Percentiles rank a stretch among this genome's conserved stretches.
These are phyloP conservation scores for Prunus fruticosa DNA, from an alignment of 306 rosid species.

Conservation along the genomic window DNA sequence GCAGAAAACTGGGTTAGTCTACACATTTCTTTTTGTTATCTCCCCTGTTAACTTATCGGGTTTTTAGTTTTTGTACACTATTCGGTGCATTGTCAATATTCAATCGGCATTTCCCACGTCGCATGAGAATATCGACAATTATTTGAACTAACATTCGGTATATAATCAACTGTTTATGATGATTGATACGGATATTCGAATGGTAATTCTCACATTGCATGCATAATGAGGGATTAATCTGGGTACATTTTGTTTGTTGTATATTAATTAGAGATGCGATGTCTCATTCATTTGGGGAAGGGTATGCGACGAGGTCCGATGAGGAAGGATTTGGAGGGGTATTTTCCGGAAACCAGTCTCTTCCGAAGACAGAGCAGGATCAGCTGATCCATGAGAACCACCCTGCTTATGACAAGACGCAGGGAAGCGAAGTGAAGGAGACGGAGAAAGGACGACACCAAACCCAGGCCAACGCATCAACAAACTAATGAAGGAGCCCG, in stretches of 20 bases:
- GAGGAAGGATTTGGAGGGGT: conserved; percentile 93
- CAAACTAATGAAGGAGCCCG: neutral
- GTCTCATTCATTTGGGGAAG: conserved; percentile 84
- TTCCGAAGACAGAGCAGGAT: conserved; percentile 21
- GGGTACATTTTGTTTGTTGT: neutral
- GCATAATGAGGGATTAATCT: neutral
- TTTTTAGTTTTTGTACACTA: neutral
- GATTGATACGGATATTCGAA: too few species aligned
- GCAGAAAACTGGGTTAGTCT: conserved; percentile 45
- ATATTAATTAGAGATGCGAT: conserved; percentile 52
- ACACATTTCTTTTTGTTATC: neutral
- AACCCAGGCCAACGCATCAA: conserved; percentile 37
- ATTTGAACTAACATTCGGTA: too few species aligned
- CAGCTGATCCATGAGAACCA: conserved; percentile 55
- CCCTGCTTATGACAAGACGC: conserved; percentile 82
- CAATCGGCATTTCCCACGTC: too few species aligned
- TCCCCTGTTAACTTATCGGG: too few species aligned
- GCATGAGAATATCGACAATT: too few species aligned
- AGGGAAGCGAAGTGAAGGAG: conserved; percentile 93
- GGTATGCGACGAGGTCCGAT: conserved; percentile 66
- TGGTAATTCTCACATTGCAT: too few species aligned
- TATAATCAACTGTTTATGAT: too few species aligned
- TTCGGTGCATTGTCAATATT: too few species aligned
- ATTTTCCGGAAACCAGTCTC: conserved; percentile 41
- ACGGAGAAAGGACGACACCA: conserved; percentile 70